Evolutionary conservation across 257 asterid species (phyloP).

Genomic region (Gynochthodes officinalis): DNA sequence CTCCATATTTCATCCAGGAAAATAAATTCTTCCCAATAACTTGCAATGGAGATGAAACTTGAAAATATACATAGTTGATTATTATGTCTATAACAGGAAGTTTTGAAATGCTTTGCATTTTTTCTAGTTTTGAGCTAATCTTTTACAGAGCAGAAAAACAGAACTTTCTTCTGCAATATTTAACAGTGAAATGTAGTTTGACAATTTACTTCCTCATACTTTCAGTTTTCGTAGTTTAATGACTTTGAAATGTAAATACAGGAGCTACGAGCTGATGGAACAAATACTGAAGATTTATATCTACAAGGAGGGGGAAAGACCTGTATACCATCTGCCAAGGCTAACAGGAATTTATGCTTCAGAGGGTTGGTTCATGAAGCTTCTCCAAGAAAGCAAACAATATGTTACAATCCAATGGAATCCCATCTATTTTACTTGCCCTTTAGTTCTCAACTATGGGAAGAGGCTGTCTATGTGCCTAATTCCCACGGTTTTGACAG

Average conservation of each 20-base stretch:
- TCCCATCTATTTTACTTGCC: slow-evolving; percentile 77
- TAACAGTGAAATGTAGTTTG: no score
- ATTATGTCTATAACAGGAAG: no score
- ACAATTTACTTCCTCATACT: neutral
- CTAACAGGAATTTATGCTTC: slow-evolving; percentile 76
- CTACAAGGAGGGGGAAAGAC: slow-evolving; percentile 62
- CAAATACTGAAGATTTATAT: slow-evolving; percentile 56
- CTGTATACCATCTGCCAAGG: slow-evolving; percentile 60
- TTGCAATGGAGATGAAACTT: no score
- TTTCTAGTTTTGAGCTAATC: no score
- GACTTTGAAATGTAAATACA: slow-evolving; percentile 23
- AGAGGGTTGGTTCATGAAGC: slow-evolving; percentile 91
- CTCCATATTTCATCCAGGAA: no score
- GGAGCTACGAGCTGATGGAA: slow-evolving; percentile 80
- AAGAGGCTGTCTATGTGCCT: slow-evolving; percentile 46
- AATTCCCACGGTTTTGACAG: slow-evolving; percentile 45
- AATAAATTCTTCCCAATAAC: no score
- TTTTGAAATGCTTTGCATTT: no score
- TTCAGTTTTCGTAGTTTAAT: neutral
- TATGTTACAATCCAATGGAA: slow-evolving; percentile 46
- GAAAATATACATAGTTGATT: no score
- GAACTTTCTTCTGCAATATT: neutral
- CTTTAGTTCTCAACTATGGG: slow-evolving; percentile 55
- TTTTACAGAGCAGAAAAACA: no score
- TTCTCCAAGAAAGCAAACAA: slow-evolving; percentile 46